Conservation (phyloP, 177 flowering plant genomes). For the Vitis hybrid region DNA sequence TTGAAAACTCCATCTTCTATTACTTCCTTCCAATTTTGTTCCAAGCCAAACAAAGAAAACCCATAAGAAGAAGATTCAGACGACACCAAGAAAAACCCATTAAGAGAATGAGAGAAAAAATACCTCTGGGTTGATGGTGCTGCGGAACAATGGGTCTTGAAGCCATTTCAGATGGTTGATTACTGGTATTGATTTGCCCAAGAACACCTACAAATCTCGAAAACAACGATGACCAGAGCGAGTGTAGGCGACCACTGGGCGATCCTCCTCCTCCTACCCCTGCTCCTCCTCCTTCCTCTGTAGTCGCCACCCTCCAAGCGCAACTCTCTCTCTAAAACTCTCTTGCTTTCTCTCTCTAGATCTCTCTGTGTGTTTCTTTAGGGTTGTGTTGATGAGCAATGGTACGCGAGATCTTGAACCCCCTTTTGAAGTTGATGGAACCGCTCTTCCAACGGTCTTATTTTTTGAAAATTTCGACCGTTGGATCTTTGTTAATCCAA, state of each 20-base stretch:
- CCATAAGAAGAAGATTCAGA: background rate
- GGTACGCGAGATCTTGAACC: background rate
- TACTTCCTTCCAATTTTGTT: background rate
- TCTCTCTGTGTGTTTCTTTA: background rate
- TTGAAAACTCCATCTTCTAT: background rate
- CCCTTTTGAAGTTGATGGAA: slow-evolving; percentile 22
- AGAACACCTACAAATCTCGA: slow-evolving; percentile 15
- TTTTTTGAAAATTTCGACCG: slow-evolving; percentile 13
- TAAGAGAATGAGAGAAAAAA: background rate
- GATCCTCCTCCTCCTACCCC: background rate
- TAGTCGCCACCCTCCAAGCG: too few species aligned
- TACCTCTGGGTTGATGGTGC: slow-evolving; percentile 34
- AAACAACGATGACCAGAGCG: background rate
- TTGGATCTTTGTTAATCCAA: slow-evolving; percentile 21
- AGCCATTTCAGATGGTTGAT: slow-evolving; percentile 37
- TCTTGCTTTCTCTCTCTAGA: slow-evolving; percentile 13
- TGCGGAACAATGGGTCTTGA: slow-evolving; percentile 48
- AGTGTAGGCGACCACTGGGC: background rate
- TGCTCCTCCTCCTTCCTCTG: background rate
- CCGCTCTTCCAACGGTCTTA: slow-evolving; percentile 31
- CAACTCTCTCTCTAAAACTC: slow-evolving; percentile 4
- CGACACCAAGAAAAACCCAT: background rate
- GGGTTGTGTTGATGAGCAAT: background rate
- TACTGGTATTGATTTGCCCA: background rate
- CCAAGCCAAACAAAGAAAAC: background rate